A percentile compares a stretch with the other conserved stretches of the same genome.
phyloP scores from a whole-genome alignment of 805 yeast species.

The Wickerhamiella sorbophila region DNA sequence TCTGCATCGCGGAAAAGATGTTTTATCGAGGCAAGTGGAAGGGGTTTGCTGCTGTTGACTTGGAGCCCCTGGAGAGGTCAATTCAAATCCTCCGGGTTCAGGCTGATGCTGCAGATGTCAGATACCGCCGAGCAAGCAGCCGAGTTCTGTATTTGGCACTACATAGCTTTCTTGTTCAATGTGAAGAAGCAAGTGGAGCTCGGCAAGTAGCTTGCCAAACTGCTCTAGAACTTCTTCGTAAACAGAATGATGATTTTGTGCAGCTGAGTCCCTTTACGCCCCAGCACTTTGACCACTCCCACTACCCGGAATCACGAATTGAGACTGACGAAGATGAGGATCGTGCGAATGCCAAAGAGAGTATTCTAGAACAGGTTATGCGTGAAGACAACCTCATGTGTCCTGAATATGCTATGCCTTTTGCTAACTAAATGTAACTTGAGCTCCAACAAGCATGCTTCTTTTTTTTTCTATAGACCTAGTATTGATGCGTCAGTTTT shows the following conservation, averaged over 20 bases:
- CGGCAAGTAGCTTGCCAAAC: not conserved
- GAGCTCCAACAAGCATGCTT: no score
- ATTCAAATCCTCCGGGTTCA: conserved; percentile 7
- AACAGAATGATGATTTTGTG: not conserved
- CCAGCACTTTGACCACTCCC: conserved; percentile 1
- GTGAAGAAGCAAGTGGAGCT: conserved; percentile 1
- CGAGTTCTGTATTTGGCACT: conserved; percentile 6
- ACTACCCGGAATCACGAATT: not conserved
- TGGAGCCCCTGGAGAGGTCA: conserved; percentile 8
- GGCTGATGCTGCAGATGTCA: conserved; percentile 5
- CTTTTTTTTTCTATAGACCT: no score
- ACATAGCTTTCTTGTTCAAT: conserved; percentile 1
- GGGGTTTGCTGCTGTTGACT: conserved; percentile 7
- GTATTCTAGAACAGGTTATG: not conserved
- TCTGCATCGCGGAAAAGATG: conserved; percentile 10
- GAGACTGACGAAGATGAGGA: not conserved
- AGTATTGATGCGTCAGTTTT: not conserved
- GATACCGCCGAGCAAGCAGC: conserved; percentile 8
- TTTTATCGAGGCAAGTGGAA: conserved; percentile 15
- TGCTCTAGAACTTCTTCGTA: not conserved
- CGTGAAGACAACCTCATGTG: not conserved
- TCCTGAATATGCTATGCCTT: not conserved
- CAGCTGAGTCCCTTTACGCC: conserved; percentile 1
- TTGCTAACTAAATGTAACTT: not conserved
- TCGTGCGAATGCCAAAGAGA: not conserved